These are phyloP conservation scores for Acer negundo DNA, from an alignment of 345 rosid species.

Conservation along the genomic window DNA sequence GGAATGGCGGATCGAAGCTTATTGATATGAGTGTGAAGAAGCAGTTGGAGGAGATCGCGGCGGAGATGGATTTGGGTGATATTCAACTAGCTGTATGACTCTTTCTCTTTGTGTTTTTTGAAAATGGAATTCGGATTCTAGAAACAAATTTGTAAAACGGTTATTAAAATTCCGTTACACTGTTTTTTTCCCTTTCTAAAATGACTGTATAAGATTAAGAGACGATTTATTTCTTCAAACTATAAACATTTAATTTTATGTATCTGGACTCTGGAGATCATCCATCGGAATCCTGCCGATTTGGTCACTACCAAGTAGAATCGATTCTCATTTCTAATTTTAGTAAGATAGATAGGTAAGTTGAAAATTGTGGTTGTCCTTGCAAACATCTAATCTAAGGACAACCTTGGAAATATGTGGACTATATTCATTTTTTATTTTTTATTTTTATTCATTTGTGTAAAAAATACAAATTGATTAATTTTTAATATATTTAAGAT, in stretches of 20 bases:
- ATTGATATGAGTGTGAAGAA: slow-evolving; percentile 97
- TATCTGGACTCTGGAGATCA: too few species aligned
- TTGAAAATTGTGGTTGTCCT: background rate
- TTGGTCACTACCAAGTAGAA: too few species aligned
- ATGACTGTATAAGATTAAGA: too few species aligned
- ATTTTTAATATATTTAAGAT: too few species aligned
- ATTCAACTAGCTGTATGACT: slow-evolving; percentile 59
- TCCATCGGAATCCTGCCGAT: too few species aligned
- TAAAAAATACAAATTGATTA: too few species aligned
- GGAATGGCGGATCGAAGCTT: slow-evolving; percentile 70
- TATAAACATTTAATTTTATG: too few species aligned
- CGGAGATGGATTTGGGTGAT: slow-evolving; percentile 77
- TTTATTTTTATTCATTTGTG: too few species aligned
- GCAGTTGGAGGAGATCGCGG: slow-evolving; percentile 87
- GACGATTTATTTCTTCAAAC: background rate
- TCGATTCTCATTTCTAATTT: background rate
- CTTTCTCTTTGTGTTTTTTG: background rate
- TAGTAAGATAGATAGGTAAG: background rate
- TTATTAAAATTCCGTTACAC: background rate
- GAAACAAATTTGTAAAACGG: background rate
- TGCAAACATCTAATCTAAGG: background rate
- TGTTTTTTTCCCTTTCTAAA: background rate
- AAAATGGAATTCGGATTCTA: background rate
- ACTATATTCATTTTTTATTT: too few species aligned
- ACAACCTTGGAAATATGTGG: too few species aligned